phyloP scores from a whole-genome alignment of 2,329 filamentous ascomycete species.

The Paecilomyces sp. region DNA sequence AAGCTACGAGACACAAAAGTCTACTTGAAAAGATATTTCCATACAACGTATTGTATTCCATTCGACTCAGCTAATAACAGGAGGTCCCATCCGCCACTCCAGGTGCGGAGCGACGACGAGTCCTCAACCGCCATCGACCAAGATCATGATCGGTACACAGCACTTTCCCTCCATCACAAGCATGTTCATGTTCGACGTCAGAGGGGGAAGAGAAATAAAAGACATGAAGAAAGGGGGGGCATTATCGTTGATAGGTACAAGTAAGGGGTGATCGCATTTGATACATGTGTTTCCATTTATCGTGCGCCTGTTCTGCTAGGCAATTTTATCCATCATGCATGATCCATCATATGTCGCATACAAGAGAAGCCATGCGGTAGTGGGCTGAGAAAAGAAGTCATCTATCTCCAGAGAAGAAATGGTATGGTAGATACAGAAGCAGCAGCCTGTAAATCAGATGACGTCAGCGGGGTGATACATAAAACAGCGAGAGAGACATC shows the following conservation, averaged over 20 bases:
- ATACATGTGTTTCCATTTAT: constrained; percentile 2
- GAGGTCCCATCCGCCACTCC: neutral
- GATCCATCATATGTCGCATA: constrained; percentile 1
- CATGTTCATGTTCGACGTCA: neutral
- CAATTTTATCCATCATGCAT: neutral
- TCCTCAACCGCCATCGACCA: neutral
- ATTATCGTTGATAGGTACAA: constrained; percentile 3
- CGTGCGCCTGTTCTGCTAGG: neutral
- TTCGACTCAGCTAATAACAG: neutral
- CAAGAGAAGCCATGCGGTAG: constrained; percentile 1
- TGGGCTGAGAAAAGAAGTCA: neutral
- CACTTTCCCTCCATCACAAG: neutral
- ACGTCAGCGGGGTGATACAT: neutral
- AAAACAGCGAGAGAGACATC: too few species aligned
- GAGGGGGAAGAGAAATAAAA: neutral
- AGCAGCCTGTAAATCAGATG: neutral
- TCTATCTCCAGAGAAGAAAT: neutral
- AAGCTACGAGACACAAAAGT: too few species aligned
- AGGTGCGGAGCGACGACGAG: neutral
- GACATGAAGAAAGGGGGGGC: neutral
- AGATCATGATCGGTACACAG: neutral
- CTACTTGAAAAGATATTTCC: too few species aligned
- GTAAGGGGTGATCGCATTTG: constrained; percentile 2
- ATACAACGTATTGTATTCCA: neutral
- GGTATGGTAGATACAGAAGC: neutral